Percentiles rank a stretch among this genome's conserved stretches.
Conservation (phyloP, 116 monocot species). For the Papilionanthe hybrid region DNA sequence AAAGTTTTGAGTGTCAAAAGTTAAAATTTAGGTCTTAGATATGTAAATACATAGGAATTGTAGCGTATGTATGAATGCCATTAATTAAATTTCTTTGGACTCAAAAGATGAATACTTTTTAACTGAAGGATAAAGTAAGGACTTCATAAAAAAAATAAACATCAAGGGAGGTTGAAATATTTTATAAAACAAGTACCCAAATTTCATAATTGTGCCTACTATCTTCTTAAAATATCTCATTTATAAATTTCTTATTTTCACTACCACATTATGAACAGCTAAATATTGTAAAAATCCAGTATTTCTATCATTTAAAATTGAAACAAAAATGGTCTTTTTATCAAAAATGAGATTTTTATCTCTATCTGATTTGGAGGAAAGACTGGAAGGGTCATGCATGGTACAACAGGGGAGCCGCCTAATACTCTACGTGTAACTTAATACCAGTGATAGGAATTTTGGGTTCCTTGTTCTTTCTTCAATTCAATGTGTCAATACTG, state of each 20-base stretch:
- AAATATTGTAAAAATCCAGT: neutral
- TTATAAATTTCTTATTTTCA: too few species aligned
- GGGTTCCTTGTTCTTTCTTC: neutral
- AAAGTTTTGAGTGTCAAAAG: too few species aligned
- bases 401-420: neutral
- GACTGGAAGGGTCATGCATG: neutral
- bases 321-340: neutral
- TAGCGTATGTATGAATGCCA: too few species aligned
- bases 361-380: neutral
- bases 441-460: too few species aligned
- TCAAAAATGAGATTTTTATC: neutral
- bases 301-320: neutral
- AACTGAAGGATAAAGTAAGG: neutral
- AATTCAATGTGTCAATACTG: neutral
- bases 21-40: too few species aligned
- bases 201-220: conserved; percentile 1
- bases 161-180: neutral
- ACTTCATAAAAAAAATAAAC: neutral
- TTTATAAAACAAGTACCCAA: neutral
- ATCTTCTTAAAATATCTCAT: neutral
- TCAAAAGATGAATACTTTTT: neutral
- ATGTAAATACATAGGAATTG: too few species aligned
- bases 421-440: too few species aligned
- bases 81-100: too few species aligned
- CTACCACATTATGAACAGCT: neutral